phyloP scores from a whole-genome alignment of 768 basidiomycete species.

The Boletus huronensis region DNA sequence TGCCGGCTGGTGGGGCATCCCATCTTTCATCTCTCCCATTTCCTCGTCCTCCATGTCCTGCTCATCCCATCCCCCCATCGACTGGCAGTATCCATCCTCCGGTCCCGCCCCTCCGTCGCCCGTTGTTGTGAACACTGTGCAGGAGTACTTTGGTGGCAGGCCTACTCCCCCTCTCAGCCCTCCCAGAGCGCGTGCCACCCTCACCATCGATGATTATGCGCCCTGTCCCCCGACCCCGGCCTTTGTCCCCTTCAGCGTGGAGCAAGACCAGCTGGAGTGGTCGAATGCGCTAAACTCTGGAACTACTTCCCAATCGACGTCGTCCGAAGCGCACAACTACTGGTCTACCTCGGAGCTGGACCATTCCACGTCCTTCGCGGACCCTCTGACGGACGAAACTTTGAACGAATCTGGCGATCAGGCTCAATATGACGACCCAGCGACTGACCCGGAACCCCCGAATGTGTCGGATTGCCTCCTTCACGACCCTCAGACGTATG shows the following conservation, averaged over 20 bases:
- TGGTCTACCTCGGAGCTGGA: not conserved
- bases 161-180: slow-evolving; percentile 10
- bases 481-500: not conserved
- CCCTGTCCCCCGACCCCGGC: slow-evolving; percentile 16
- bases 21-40: not conserved
- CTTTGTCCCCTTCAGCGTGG: not conserved
- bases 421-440: not conserved
- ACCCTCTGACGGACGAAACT: not conserved
- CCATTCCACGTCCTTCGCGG: not conserved
- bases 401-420: not conserved
- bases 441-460: too few species aligned
- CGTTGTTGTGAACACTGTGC: not conserved
- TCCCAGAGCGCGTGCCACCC: not conserved
- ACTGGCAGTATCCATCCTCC: not conserved
- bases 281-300: not conserved
- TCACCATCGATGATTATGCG: not conserved
- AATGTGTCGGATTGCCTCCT: slow-evolving; percentile 1
- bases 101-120: slow-evolving; percentile 10
- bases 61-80: not conserved
- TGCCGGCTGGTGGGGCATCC: not conserved
- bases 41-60: not conserved
- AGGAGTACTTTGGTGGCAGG: not conserved
- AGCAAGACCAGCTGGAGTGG: not conserved
- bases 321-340: not conserved
- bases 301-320: not conserved